These are phyloP conservation scores for Solanum arcanum DNA, from an alignment of 257 asterid species.

Conservation along the genomic window DNA sequence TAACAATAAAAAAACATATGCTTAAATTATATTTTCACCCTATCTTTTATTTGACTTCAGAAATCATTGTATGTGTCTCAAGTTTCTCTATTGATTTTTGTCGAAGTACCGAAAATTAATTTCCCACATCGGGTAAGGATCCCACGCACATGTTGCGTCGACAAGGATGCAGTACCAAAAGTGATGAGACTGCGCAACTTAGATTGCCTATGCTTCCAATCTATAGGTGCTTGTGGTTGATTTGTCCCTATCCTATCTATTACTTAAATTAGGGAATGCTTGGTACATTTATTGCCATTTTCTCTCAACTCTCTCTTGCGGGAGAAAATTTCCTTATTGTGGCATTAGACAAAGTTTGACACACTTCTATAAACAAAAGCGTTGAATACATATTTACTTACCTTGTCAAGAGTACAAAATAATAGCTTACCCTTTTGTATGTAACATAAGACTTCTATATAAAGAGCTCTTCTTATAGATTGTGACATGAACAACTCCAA, in stretches of 20 bases:
- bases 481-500: not conserved
- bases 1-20: not conserved
- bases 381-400: not conserved
- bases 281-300: not conserved
- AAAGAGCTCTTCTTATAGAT: not conserved
- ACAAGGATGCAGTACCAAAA: not conserved
- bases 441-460: not conserved
- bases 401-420: not conserved
- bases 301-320: not conserved
- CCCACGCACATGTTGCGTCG: not conserved
- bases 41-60: not conserved
- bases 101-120: not conserved
- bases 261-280: not conserved
- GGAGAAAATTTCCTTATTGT: not conserved
- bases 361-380: not conserved
- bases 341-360: not conserved
- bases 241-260: not conserved
- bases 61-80: not conserved
- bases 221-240: not conserved
- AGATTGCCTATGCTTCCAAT: not conserved
- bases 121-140: not conserved
- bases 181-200: not conserved
- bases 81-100: not conserved
- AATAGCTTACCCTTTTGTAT: not conserved
- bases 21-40: not conserved